These are phyloP conservation scores for Pichia phayaonensis DNA, from an alignment of 805 yeast genomes.

Conservation along the genomic window DNA sequence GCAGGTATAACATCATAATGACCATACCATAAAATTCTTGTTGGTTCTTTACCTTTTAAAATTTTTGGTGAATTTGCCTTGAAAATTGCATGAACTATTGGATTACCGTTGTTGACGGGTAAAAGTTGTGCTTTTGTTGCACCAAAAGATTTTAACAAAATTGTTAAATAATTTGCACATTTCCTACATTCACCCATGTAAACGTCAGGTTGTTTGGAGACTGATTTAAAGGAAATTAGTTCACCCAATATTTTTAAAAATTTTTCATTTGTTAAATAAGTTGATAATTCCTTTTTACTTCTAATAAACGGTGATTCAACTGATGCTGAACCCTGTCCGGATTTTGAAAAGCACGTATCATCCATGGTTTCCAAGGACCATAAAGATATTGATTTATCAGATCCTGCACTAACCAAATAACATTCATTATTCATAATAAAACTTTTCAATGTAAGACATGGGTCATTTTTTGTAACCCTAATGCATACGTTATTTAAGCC, in stretches of 20 bases:
- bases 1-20: conserved; percentile 95
- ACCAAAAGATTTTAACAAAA: conserved; percentile 59
- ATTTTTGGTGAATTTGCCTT: conserved; percentile 32
- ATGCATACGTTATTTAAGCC: neutral
- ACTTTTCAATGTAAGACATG: conserved; percentile 48
- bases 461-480: conserved; percentile 10
- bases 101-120: conserved; percentile 74
- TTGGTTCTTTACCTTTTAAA: neutral
- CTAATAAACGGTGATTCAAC: neutral
- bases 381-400: conserved; percentile 56
- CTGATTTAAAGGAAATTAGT: conserved; percentile 64
- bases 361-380: conserved; percentile 49
- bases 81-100: conserved; percentile 75
- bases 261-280: conserved; percentile 33
- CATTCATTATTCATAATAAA: conserved; percentile 34
- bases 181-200: conserved; percentile 74
- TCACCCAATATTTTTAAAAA: conserved; percentile 55
- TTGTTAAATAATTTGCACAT: conserved; percentile 71
- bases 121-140: conserved; percentile 58
- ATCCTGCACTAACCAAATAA: conserved; percentile 60
- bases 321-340: neutral
- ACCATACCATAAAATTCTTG: conserved; percentile 79
- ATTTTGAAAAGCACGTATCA: neutral
- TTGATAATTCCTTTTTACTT: neutral
- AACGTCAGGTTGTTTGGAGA: conserved; percentile 63